Evolutionary conservation across 257 asterid genomes (phyloP).

Genomic region (Oldenlandia corymbosa): DNA sequence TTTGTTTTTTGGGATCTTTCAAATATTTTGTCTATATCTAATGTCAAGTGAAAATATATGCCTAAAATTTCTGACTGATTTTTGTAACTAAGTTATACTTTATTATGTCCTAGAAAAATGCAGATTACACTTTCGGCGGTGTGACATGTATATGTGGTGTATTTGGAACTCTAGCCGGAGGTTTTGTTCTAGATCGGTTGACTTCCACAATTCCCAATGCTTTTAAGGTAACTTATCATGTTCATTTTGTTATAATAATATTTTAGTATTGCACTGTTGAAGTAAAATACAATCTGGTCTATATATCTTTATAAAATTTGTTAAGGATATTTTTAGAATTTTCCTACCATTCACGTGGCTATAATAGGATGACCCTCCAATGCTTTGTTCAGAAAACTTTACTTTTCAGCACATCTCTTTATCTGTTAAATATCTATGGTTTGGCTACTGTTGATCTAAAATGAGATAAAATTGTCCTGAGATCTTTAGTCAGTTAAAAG

Average conservation of each 20-base stretch:
- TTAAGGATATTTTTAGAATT: background rate
- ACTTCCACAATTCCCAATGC: constrained; percentile 77
- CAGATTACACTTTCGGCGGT: constrained; percentile 89
- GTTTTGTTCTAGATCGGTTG: constrained; percentile 63
- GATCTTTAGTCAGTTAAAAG: too few relatives aligned
- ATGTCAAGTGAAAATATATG: background rate
- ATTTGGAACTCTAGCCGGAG: constrained; percentile 92
- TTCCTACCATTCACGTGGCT: background rate
- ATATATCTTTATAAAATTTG: too few relatives aligned
- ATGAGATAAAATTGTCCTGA: too few relatives aligned
- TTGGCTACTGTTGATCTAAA: too few relatives aligned
- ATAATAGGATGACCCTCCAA: too few relatives aligned
- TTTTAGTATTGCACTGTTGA: background rate
- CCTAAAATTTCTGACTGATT: too few relatives aligned
- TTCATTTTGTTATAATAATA: background rate
- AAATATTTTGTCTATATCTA: background rate
- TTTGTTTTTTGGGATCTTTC: background rate
- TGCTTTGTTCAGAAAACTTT: too few relatives aligned
- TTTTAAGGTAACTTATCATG: constrained; percentile 53
- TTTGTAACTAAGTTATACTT: background rate
- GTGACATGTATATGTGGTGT: constrained; percentile 75
- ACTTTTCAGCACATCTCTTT: too few relatives aligned
- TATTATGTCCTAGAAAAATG: constrained; percentile 47
- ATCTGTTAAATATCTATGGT: too few relatives aligned
- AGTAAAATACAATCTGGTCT: background rate